Evolutionary conservation across 1,284 basidiomycete genomes (phyloP).

Genomic region (Wallemia mellicola): DNA sequence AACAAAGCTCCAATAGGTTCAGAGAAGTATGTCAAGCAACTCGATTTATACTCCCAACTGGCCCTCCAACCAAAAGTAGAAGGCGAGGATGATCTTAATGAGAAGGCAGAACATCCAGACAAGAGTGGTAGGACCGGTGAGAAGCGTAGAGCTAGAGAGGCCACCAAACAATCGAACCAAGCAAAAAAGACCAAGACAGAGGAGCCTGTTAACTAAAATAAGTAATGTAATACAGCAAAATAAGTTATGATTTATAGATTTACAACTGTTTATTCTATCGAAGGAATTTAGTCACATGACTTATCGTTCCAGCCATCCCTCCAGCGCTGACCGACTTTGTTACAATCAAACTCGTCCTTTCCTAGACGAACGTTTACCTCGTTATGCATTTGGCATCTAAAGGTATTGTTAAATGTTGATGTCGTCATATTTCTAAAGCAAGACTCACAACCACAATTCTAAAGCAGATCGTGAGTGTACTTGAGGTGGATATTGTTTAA

Average conservation of each 20-base stretch:
- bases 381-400: conserved; percentile 40
- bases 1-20: background rate
- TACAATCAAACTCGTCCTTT: conserved; percentile 50
- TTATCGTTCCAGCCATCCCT: conserved; percentile 63
- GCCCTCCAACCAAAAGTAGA: conserved; percentile 1
- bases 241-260: background rate
- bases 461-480: conserved; percentile 34
- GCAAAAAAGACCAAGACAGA: background rate
- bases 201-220: no score
- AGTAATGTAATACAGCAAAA: background rate
- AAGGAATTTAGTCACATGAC: conserved; percentile 33
- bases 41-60: background rate
- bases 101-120: conserved; percentile 1
- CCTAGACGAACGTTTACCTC: conserved; percentile 61
- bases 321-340: conserved; percentile 54
- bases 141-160: conserved; percentile 2
- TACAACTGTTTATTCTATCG: background rate
- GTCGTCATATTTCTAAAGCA: background rate
- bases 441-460: conserved; percentile 53
- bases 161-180: background rate
- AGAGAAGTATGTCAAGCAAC: background rate
- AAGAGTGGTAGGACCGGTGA: conserved; percentile 1
- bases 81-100: conserved; percentile 1
- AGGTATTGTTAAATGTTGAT: background rate
- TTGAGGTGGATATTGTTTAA: conserved; percentile 36